Evolutionary conservation across 352 stramenopile species (phyloP), one percentile per base, ranked within the genome.

Genomic region (Globisporangium solare): DNA sequence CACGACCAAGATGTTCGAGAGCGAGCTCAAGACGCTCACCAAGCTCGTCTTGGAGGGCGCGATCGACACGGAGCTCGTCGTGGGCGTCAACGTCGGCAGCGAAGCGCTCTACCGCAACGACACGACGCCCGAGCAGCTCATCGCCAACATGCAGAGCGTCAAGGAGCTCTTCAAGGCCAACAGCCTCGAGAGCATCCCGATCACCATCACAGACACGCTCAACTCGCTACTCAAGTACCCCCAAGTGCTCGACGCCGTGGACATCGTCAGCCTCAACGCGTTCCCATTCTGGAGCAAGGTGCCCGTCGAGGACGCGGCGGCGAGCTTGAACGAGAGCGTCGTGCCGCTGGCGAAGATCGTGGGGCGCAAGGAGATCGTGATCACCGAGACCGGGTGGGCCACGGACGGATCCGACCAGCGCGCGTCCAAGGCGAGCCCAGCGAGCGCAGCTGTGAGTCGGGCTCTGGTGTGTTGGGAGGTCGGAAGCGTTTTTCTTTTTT

Each of bases 271-370:
- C 46, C 76, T 70, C 42, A 90, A 88, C 51, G 64, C 73, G 47
- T 90, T 90, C 43, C 71, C 80, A 17, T 90, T 87, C 64, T 90
- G 80, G 80, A 70, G 86, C 60, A 73, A 74, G 48, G 52, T 69
- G 3, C 51, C 48, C 12, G 60, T 83, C 20, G 58, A 77, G 40
- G 59, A 60, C 7, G 73, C 66, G n/a, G 71, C 65, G 13, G 56
- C 66, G 18, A 58, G 66, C 27, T 81, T 88, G 41, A 76, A 83
- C 59, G 64, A 61, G 51, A 75, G 77, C 42, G 74, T 82, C 57
- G 48, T 66, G 22, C 58, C 61, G 41, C 63, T 88, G 1, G 51
- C 68, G 11, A 35, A 73, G 15, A 56, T 39, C 18, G 56, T 58
- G 14, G 70, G 74, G 54, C 74, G 57, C 56, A 90, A 88, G 69